These are phyloP conservation scores for Brassica juncea DNA, from an alignment of 345 rosid species.

Conservation along the genomic window DNA sequence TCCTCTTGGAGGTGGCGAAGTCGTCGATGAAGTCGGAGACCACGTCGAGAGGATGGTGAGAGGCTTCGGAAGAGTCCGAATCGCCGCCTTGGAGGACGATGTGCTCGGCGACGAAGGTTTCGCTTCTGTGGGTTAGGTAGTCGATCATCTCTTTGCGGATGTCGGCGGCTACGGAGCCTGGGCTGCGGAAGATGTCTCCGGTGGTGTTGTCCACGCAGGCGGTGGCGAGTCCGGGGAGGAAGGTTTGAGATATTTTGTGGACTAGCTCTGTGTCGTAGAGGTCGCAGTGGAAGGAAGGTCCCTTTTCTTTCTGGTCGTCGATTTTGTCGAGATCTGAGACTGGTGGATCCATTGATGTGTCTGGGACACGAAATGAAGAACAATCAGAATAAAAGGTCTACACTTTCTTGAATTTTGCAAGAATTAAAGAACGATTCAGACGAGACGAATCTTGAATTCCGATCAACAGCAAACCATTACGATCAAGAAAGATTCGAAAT, in stretches of 20 bases:
- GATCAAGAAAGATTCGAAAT: slow-evolving; percentile 5
- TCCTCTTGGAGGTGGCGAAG: slow-evolving; percentile 68
- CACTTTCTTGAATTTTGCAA: background rate
- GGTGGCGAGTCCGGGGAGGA: slow-evolving; percentile 77
- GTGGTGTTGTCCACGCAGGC: slow-evolving; percentile 89
- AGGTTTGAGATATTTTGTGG: slow-evolving; percentile 57
- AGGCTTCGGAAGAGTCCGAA: slow-evolving; percentile 44
- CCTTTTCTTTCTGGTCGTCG: slow-evolving; percentile 55
- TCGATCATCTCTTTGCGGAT: slow-evolving; percentile 74
- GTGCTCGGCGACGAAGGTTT: slow-evolving; percentile 72
- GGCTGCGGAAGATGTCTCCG: slow-evolving; percentile 71
- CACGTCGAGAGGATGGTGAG: slow-evolving; percentile 74
- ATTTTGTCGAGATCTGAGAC: slow-evolving; percentile 50
- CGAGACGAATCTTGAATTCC: background rate
- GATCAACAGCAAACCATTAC: slow-evolving; percentile 1
- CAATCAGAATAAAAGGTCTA: slow-evolving; percentile 13
- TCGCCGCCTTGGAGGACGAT: slow-evolving; percentile 57
- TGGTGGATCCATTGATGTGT: slow-evolving; percentile 50
- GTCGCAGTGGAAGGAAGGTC: slow-evolving; percentile 59
- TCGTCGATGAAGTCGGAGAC: slow-evolving; percentile 71
- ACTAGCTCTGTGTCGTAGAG: slow-evolving; percentile 66
- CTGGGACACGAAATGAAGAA: background rate
- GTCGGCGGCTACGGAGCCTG: slow-evolving; percentile 76
- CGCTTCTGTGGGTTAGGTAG: slow-evolving; percentile 68
- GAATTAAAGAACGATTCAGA: background rate